Evolutionary conservation across 257 asterid genomes (phyloP).

Genomic region (Cordia subcordata): DNA sequence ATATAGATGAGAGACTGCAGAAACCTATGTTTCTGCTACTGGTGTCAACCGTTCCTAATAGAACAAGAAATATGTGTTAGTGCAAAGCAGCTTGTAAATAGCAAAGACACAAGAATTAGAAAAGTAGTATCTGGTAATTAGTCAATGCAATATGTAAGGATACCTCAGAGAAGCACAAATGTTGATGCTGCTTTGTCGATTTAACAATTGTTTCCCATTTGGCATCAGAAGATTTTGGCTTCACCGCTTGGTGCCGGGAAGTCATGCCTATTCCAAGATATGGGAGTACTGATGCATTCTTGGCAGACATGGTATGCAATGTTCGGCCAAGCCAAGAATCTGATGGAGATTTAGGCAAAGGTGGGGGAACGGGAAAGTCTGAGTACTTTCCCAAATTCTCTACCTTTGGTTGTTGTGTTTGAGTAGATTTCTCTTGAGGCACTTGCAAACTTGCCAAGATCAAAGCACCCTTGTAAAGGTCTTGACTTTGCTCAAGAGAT

Average conservation of each 20-base stretch:
- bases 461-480: slow-evolving; percentile 10
- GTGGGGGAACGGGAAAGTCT: slow-evolving; percentile 54
- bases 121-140: neutral
- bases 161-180: slow-evolving; percentile 54
- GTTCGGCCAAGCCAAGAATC: slow-evolving; percentile 91
- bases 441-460: slow-evolving; percentile 7
- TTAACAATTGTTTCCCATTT: slow-evolving; percentile 66
- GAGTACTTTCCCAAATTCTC: slow-evolving; percentile 8
- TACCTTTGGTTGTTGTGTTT: slow-evolving; percentile 6
- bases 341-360: slow-evolving; percentile 72
- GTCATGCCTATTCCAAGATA: slow-evolving; percentile 20
- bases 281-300: slow-evolving; percentile 24
- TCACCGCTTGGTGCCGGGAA: slow-evolving; percentile 22
- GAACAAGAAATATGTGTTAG: slow-evolving; percentile 3
- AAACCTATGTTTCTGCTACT: slow-evolving; percentile 45
- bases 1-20: slow-evolving; percentile 5
- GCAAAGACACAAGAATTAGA: neutral
- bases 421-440: slow-evolving; percentile 16
- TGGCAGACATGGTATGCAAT: slow-evolving; percentile 59
- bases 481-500: slow-evolving; percentile 25
- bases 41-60: slow-evolving; percentile 44
- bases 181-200: slow-evolving; percentile 39
- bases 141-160: slow-evolving; percentile 1
- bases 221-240: slow-evolving; percentile 34
- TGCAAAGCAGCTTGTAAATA: slow-evolving; percentile 1